These are phyloP conservation scores for Danielozyma ontarioensis DNA, from an alignment of 805 yeast species.

Conservation along the genomic window DNA sequence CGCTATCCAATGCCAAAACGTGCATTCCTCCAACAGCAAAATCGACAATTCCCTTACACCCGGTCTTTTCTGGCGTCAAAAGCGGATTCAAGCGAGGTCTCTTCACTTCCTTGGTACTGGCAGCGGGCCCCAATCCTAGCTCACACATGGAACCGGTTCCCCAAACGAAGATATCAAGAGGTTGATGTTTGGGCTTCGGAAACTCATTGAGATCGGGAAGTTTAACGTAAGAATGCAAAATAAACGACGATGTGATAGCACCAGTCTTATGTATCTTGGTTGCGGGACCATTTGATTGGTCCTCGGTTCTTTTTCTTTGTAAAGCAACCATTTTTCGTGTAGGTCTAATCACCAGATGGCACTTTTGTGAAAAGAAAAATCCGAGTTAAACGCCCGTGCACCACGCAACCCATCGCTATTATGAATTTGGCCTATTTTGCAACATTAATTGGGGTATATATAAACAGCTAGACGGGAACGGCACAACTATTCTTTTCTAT, in stretches of 20 bases:
- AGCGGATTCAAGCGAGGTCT: conserved; percentile 90
- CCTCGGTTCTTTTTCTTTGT: conserved; percentile 28
- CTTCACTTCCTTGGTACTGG: conserved; percentile 87
- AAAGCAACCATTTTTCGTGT: conserved; percentile 45
- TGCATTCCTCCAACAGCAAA: conserved; percentile 97
- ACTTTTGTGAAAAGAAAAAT: too few species aligned
- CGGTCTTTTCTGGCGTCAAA: conserved; percentile 45
- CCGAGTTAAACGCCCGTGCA: too few species aligned
- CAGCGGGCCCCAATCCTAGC: conserved; percentile 93
- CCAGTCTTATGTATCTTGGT: too few species aligned
- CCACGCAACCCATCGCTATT: too few species aligned
- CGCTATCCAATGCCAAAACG: conserved; percentile 70
- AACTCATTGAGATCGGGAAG: conserved; percentile 41
- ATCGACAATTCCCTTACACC: conserved; percentile 66
- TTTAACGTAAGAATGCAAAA: conserved; percentile 45
- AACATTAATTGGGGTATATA: too few species aligned
- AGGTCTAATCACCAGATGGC: too few species aligned
- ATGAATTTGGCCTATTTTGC: too few species aligned
- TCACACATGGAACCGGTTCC: conserved; percentile 98
- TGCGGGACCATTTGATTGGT: conserved; percentile 13
- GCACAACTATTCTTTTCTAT: too few species aligned
- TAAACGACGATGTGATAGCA: conserved; percentile 37
- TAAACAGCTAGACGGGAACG: too few species aligned
- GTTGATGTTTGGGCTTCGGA: conserved; percentile 35
- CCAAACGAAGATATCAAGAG: conserved; percentile 82